Percentiles rank a stretch among this genome's conserved stretches.
These are phyloP conservation scores for Pichia ethanolica DNA, from an alignment of 805 yeast genomes.

Conservation along the genomic window DNA sequence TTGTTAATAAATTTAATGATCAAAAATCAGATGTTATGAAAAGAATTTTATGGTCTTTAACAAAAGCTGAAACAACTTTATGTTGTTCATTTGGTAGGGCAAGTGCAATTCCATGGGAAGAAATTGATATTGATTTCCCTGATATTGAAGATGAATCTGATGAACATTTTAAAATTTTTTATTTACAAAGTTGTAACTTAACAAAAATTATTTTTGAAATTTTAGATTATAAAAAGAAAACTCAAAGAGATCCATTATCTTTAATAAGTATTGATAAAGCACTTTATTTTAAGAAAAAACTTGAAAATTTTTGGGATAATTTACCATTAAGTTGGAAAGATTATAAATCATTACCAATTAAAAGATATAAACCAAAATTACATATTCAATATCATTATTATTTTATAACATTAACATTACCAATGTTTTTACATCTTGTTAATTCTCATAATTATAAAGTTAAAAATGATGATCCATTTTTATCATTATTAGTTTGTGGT, in stretches of 20 bases:
- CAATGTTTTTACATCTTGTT: conserved; percentile 35
- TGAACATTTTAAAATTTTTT: conserved; percentile 27
- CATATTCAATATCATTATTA: conserved; percentile 36
- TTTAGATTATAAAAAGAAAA: conserved; percentile 31
- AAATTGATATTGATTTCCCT: conserved; percentile 37
- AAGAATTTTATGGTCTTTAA: conserved; percentile 38
- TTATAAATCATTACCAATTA: conserved; percentile 25
- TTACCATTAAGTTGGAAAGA: conserved; percentile 29
- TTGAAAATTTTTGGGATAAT: conserved; percentile 29
- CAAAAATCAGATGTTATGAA: conserved; percentile 34
- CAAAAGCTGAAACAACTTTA: conserved; percentile 33
- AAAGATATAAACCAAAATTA: conserved; percentile 35
- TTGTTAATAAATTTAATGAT: conserved; percentile 27
- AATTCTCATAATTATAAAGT: conserved; percentile 29
- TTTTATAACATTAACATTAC: conserved; percentile 35
- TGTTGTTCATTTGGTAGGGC: conserved; percentile 42
- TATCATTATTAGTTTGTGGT: conserved; percentile 33
- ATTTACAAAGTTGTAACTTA: conserved; percentile 28
- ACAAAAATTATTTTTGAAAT: conserved; percentile 34
- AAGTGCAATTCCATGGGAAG: conserved; percentile 37
- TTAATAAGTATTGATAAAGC: conserved; percentile 35
- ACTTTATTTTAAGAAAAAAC: conserved; percentile 28
- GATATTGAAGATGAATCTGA: conserved; percentile 23
- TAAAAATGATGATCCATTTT: conserved; percentile 35
- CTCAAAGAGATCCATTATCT: conserved; percentile 33